Conservation (phyloP, 176 grass and related monocot genomes). For the Canna indica region DNA sequence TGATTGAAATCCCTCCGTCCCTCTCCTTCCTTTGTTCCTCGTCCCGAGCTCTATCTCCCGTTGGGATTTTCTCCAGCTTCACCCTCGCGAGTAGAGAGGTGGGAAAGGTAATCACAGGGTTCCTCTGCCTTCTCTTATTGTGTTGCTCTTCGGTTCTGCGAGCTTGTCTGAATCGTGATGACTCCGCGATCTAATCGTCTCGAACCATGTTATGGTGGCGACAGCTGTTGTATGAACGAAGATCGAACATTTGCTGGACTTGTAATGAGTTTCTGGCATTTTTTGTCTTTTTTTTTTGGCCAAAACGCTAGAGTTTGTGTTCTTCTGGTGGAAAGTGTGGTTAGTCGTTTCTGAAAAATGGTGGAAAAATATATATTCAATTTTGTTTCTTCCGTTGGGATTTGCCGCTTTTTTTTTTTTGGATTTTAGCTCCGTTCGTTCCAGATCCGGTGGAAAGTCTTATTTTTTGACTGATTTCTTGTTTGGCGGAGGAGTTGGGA, state of each 20-base stretch:
- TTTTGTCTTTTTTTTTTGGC: too few relatives aligned
- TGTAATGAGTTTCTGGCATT: not conserved
- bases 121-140: too few relatives aligned
- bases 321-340: not conserved
- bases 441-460: not conserved
- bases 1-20: not conserved
- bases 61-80: not conserved
- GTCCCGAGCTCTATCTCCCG: not conserved
- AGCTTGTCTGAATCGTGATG: not conserved
- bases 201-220: not conserved
- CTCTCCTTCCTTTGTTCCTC: not conserved
- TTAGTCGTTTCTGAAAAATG: not conserved
- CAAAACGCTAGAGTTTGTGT: not conserved
- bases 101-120: not conserved
- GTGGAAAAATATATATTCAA: not conserved
- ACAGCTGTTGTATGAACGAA: not conserved
- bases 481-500: not conserved
- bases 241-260: not conserved
- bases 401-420: not conserved
- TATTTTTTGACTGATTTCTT: not conserved
- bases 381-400: not conserved
- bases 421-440: not conserved
- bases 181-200: not conserved
- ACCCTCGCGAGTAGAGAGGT: not conserved
- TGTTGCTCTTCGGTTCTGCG: not conserved